phyloP scores from a whole-genome alignment of 208 protist genomes.

The Naegleria gruberi region DNA sequence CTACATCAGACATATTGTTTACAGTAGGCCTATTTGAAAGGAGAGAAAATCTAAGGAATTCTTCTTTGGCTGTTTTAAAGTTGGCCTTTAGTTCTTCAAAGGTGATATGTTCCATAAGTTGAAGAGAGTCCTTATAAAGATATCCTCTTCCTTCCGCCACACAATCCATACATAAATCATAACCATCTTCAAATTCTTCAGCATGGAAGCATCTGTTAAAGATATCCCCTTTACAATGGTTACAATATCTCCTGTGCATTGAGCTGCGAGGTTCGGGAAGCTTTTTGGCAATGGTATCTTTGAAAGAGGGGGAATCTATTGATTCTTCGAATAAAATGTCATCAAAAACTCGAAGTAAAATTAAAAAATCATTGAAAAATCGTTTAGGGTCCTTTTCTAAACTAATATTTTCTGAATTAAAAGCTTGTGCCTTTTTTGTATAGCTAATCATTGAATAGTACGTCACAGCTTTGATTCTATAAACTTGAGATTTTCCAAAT shows the following conservation, averaged over 20 bases:
- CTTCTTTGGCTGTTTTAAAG: background rate
- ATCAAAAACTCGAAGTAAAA: background rate
- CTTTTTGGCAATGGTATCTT: background rate
- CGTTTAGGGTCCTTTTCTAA: background rate
- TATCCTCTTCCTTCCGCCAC: background rate
- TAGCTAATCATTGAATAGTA: background rate
- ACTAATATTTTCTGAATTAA: background rate
- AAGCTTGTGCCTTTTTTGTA: background rate
- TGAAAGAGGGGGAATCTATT: background rate
- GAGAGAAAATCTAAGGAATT: background rate
- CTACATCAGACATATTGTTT: background rate
- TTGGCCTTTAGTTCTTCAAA: background rate
- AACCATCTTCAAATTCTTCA: background rate
- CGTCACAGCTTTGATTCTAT: background rate
- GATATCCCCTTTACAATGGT: slow-evolving; percentile 5
- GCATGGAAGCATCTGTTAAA: slow-evolving; percentile 9
- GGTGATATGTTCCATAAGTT: background rate
- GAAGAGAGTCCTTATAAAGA: background rate
- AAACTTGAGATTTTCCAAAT: slow-evolving; percentile 19
- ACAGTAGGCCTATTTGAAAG: background rate
- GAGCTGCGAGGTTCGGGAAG: background rate
- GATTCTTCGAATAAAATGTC: background rate
- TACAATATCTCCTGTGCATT: background rate
- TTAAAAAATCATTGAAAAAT: background rate
- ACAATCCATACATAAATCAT: background rate